phyloP scores from a whole-genome alignment of 2,329 filamentous ascomycete species.

The Boeremia exigua region DNA sequence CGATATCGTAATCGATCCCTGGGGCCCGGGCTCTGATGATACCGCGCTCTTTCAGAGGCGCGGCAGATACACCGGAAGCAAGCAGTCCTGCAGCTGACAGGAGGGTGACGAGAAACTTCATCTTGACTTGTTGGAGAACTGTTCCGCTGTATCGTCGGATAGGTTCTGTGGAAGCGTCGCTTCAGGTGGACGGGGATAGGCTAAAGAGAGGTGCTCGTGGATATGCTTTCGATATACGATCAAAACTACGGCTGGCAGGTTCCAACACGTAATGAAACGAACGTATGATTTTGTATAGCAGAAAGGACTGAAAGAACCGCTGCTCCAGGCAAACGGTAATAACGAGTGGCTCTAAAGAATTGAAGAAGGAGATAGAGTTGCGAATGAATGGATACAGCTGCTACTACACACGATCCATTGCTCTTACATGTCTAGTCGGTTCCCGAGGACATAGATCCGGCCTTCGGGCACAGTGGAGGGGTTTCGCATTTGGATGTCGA shows the following conservation, averaged over 20 bases:
- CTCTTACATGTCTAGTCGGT: too few relatives aligned
- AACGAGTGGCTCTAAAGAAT: slow-evolving; percentile 4
- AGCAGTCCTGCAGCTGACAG: slow-evolving; percentile 1
- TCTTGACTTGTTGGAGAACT: slow-evolving; percentile 4
- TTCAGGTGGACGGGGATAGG: not conserved
- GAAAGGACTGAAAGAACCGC: not conserved
- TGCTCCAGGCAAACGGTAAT: slow-evolving; percentile 3
- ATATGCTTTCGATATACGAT: not conserved
- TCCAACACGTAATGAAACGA: too few relatives aligned
- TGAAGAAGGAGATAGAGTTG: too few relatives aligned
- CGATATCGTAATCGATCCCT: not conserved
- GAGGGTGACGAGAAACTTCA: slow-evolving; percentile 3
- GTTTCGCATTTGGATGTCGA: too few relatives aligned
- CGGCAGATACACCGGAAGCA: slow-evolving; percentile 4
- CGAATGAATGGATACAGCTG: too few relatives aligned
- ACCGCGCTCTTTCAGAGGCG: not conserved
- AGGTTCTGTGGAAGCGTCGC: too few relatives aligned
- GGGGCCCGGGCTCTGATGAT: too few relatives aligned
- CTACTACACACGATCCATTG: too few relatives aligned
- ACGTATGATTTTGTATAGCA: too few relatives aligned
- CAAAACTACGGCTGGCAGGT: not conserved
- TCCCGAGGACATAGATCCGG: too few relatives aligned
- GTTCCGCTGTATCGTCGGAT: too few relatives aligned
- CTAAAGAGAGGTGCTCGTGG: not conserved
- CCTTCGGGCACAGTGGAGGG: too few relatives aligned